Base-by-base conservation (phyloP, 1,139 yeast genomes). In the Yamadazyma blattariae region DNA sequence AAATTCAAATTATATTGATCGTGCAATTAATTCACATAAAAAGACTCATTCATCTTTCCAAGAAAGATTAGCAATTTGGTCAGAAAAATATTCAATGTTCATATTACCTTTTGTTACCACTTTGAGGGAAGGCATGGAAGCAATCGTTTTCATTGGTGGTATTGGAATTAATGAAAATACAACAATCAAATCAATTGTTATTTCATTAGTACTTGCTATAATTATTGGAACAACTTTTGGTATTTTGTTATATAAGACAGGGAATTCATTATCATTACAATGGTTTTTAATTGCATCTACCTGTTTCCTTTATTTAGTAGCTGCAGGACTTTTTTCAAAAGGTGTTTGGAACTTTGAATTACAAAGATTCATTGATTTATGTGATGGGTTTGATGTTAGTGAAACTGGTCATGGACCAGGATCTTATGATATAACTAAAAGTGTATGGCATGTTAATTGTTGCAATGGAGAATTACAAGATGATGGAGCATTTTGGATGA, bases 321-420 rank as follows among this genome's bases (percentile, higher is more conserved):
- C 74, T 4, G 74, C 71, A 1, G 74, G 75, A 1, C 51, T 69
- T 22, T 65, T 69, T 40, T 64, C 72, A 37, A 68, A 67, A 45
- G 75, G 74, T 2, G 62, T 69, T 4, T 68, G 74, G 74, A 62
- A 61, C 44, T 64, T 68, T 36, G 74, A 69, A 40, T 54, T 69
- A 27, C 74, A 69, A 45, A 48, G 50, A 10, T 69, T 67, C 39
- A 67, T 68, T 26, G 57, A 62, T 36, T 42, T 52, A 35, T 68
- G 74, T 45, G 74, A 57, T 27, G 74, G 74, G 0, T 52, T 65
- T 40, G 75, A 69, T 39, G 74, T 67, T 4, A 64, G 71, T 38
- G 75, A 69, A 44, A 67, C 74, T 2, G 75, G 75, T 2, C 65
- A 67, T 42, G 74, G 74, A 0, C 74, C 75, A 0, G 75, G 74